Percentiles rank a stretch among this genome's conserved stretches.
Evolutionary conservation across 192 early-diverging fungal species (phyloP).

Genomic region (Linnemannia exigua): DNA sequence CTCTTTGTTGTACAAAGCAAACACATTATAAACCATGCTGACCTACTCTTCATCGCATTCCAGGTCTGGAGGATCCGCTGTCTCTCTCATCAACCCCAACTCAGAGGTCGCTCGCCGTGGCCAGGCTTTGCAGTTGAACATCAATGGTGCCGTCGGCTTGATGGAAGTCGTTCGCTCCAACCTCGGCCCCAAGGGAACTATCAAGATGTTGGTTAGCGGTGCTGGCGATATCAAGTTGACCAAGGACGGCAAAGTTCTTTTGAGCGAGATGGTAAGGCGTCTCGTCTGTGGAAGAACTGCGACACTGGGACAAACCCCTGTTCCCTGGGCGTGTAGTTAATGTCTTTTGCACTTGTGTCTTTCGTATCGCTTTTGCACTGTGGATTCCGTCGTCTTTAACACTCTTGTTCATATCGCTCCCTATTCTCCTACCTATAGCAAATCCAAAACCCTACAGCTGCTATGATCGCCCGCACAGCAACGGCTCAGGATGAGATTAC

Average conservation of each 20-base stretch:
- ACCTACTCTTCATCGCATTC: not conserved
- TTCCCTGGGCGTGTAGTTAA: not conserved
- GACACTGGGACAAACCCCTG: not conserved
- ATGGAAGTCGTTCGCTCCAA: constrained; percentile 97
- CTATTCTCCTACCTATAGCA: constrained; percentile 70
- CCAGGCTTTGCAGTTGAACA: constrained; percentile 97
- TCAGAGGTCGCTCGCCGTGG: constrained; percentile 98
- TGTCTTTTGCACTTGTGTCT: not conserved
- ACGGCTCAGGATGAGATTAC: constrained; percentile 99
- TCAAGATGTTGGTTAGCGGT: constrained; percentile 99
- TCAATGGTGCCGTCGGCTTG: constrained; percentile 94
- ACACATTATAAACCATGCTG: not conserved
- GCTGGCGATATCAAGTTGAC: constrained; percentile 97
- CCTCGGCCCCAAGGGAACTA: constrained; percentile 97
- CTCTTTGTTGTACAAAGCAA: not conserved
- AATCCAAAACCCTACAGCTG: constrained; percentile 99
- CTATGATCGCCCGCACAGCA: constrained; percentile 99
- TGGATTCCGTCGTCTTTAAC: constrained; percentile 10
- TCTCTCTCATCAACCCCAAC: constrained; percentile 97
- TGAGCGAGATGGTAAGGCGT: constrained; percentile 93
- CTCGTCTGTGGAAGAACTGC: not conserved
- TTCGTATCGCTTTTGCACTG: not conserved
- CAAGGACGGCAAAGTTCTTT: constrained; percentile 99
- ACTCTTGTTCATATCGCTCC: not conserved
- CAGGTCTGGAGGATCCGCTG: constrained; percentile 76